Evolutionary conservation across 2,329 filamentous ascomycete genomes (phyloP), one percentile per base, ranked within the genome.

Genomic region (Stachybotrys chartarum): DNA sequence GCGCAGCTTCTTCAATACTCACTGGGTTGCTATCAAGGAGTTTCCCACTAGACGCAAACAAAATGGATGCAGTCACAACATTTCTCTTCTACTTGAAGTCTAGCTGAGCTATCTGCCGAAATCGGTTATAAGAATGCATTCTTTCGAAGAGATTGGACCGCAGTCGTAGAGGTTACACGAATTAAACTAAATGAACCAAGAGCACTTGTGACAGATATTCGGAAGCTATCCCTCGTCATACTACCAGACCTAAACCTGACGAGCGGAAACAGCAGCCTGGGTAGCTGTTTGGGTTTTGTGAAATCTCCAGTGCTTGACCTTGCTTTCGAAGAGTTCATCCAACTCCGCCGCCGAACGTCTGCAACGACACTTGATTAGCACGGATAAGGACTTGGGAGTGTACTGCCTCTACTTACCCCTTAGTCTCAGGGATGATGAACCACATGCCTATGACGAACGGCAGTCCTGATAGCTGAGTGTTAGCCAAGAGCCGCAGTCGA

Each of bases 271-370:
- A 30, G 47, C 47, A 5, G 47, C 47, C 17, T 51, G 49, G 35
- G 57, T 60, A 5, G 58, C 58, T 6, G 58, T 60, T 11, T 52
- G 45, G 1, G 55, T 56, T 54, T 58, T 58, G 45, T 59, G 57
- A 48, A 59, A 67, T 18, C 58, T 55, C 61, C 64, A 64, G 30
- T 61, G 59, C 57, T 62, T 65, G 50, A 66, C 58, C 44, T 60
- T 62, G 12, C 63, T 49, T 52, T 67, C 61, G 52, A 64, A 66
- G 10, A 67, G 48, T 45, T 66, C 63, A 32, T 66, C 65, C 30
- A 67, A 46, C 51, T 66, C 63, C n/a, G 64, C 60, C 3, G 60
- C 52, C 2, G 61, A 58, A 1, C 61, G 61, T 46, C 57, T 59
- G 48, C 45, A 30, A 45, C 4, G 24, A 53, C 14, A 47, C n/a